Percentiles rank a stretch among this genome's conserved stretches.
Conservation (phyloP, 805 yeast species). For the Candida tallmaniae region DNA sequence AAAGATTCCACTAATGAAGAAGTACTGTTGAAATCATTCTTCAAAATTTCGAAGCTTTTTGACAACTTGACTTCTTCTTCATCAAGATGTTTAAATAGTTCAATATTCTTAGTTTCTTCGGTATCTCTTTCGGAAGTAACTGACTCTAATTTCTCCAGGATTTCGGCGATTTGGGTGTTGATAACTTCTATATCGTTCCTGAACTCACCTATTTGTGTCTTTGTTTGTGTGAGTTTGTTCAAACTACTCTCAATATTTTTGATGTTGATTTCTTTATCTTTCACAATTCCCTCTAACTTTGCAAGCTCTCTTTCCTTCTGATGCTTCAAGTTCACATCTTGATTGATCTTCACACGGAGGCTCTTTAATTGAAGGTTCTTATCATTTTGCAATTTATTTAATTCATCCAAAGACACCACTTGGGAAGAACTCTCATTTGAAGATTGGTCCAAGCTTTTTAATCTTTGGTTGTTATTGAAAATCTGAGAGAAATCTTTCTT, state of each 20-base stretch:
- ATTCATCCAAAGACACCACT: constrained; percentile 32
- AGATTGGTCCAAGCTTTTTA: constrained; percentile 21
- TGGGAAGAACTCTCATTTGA: constrained; percentile 32
- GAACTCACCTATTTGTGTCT: constrained; percentile 6
- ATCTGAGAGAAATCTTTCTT: constrained; percentile 30
- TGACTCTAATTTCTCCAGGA: constrained; percentile 8
- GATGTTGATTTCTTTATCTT: constrained; percentile 49
- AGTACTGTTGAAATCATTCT: neutral
- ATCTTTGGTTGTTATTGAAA: constrained; percentile 23
- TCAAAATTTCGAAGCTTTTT: neutral
- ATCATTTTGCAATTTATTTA: constrained; percentile 41
- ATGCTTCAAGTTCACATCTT: constrained; percentile 41
- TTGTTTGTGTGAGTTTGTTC: constrained; percentile 29
- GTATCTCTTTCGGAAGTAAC: constrained; percentile 8
- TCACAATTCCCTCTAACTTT: constrained; percentile 44
- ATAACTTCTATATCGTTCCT: constrained; percentile 26
- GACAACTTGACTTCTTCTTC: neutral
- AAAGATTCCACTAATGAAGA: constrained; percentile 7
- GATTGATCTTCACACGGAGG: constrained; percentile 29
- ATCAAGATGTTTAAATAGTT: constrained; percentile 8
- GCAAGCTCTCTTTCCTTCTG: constrained; percentile 38
- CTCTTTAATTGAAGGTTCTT: constrained; percentile 36
- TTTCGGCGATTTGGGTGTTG: constrained; percentile 17
- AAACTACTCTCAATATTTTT: constrained; percentile 50
- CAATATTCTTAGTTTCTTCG: constrained; percentile 7